Base-by-base conservation (phyloP, 2,329 filamentous ascomycete species). In the Grosmannia huntii region DNA sequence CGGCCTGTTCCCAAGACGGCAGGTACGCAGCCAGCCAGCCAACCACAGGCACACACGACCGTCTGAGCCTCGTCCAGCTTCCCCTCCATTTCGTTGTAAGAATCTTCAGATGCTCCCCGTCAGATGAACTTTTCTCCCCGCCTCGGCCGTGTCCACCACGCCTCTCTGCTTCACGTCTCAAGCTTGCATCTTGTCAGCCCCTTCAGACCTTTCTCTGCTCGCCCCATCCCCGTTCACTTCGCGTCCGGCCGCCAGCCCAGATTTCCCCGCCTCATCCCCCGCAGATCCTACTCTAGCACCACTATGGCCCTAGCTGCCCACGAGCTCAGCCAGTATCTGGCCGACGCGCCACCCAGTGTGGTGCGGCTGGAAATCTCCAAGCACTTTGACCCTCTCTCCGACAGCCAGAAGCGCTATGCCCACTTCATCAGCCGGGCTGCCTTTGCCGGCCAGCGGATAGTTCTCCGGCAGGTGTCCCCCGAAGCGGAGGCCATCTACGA, bases 341-440 rank as follows among this genome's bases (percentile, higher is more conserved):
- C 94, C 53, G 94, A 99, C 72, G 85, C 86, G 63, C 94, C 94
- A 52, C 94, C 94, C 1, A 87, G 85, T 54, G 83, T 96, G 59
- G 92, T 96, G 60, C 84, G 86, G 53, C 82, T 99, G 55, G 86
- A 90, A 70, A 94, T 97, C 70, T 90, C 90, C 74, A 88, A 90
- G 69, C 92, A 97, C 73, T 99, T 97, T 66, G 87, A 92, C 58
- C 83, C 84, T 41, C 72, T 94, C 61, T 79, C 74, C 57, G 82
- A 88, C 66, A 77, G 87, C 69, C 83, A 95, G 75, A 90, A 92
- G 76, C 85, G 87, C 68, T 96, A 96, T 77, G 88, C 91, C 63
- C 91, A 96, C 73, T 90, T 86, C 68, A 89, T 95, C 69, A 89
- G 85, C 80, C 83, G 87, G 69, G 87, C 88, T 60, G 83, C 87